phyloP scores from a whole-genome alignment of 768 basidiomycete species.

The Naematelia aurantialba region DNA sequence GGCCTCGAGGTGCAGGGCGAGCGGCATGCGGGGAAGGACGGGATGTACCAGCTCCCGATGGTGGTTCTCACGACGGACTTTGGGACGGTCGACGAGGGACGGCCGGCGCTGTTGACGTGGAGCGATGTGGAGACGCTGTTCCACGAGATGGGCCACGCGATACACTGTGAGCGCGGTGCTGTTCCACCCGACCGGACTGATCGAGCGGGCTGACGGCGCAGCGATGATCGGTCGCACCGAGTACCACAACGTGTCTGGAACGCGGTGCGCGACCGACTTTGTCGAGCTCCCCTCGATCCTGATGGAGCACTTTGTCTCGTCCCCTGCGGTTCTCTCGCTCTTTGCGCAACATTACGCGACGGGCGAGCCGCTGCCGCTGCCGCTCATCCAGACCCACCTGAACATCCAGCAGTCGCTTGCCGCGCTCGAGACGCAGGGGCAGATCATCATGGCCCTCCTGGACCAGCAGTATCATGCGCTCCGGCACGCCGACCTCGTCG shows the following conservation, averaged over 20 bases:
- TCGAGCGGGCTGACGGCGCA: slow-evolving; percentile 50
- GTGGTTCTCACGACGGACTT: slow-evolving; percentile 92
- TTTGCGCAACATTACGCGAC: slow-evolving; percentile 52
- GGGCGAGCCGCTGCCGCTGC: slow-evolving; percentile 46
- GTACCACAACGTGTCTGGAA: slow-evolving; percentile 96
- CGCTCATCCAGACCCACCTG: slow-evolving; percentile 46
- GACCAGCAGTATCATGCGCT: slow-evolving; percentile 90
- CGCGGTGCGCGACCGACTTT: slow-evolving; percentile 96
- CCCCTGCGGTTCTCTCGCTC: slow-evolving; percentile 73
- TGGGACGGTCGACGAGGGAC: slow-evolving; percentile 57
- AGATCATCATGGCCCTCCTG: slow-evolving; percentile 80
- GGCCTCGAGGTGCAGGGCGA: slow-evolving; percentile 52
- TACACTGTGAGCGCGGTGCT: slow-evolving; percentile 99
- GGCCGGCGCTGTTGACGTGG: slow-evolving; percentile 75
- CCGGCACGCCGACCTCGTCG: slow-evolving; percentile 49
- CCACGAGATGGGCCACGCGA: slow-evolving; percentile 99
- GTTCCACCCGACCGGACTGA: too few species aligned
- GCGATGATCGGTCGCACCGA: slow-evolving; percentile 98
- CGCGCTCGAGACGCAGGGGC: slow-evolving; percentile 79
- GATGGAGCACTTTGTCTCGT: slow-evolving; percentile 95
- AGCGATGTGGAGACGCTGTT: slow-evolving; percentile 90
- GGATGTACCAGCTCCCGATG: slow-evolving; percentile 79
- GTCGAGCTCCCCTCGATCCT: slow-evolving; percentile 96
- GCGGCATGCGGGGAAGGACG: slow-evolving; percentile 61
- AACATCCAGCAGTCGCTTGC: slow-evolving; percentile 43